Base-by-base conservation (phyloP, 1,139 yeast species). In the Yamadazyma oceani region DNA sequence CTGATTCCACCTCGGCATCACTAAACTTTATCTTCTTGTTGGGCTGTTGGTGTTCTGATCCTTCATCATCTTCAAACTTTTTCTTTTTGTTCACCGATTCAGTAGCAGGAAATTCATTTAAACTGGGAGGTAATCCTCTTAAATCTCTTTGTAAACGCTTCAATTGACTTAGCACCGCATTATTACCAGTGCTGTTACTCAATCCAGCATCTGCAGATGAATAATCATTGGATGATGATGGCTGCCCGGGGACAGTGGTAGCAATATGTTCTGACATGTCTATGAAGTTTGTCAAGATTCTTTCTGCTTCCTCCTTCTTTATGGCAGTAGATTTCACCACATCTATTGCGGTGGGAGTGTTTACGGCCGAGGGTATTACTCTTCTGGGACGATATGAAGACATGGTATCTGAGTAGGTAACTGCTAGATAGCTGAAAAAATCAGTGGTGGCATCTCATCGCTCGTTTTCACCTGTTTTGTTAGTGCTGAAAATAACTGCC, bases 61-160 rank as follows among this genome's bases (percentile, higher is more conserved):
- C 33, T 31, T 35, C 36, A 15, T 35, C 36, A 15, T 35, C 36
- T 26, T 39, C 39, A 17, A 44, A 42, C 38, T 49, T 38, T 4
- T 26, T 31, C 16, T 51, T 46, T 44, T 57, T 55, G 26, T 45
- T 56, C 11, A 32, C 41, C 10, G 39, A 29, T 5, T 29, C 32
- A 5, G 25, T 5, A 4, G 5, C 9, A 13, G 37, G 34, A 17
- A 34, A 17, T 5, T 37, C 45, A 19, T 27, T 32, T 26, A 45
- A 32, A 12, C 32, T 28, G 15, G 89, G 89, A 5, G 90, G 88
- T 44, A 84, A 73, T 2, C 92, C 92, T 54, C 85, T 68, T 50
- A 84, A 73, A 51, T 81, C 85, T 60, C 90, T 72, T 55, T 81
- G 87, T 25, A 83, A 69, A 48, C 92, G 69, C 51, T 68, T 72